phyloP scores from a whole-genome alignment of 306 rosid genomes.

The Cicer chorassanicum region DNA sequence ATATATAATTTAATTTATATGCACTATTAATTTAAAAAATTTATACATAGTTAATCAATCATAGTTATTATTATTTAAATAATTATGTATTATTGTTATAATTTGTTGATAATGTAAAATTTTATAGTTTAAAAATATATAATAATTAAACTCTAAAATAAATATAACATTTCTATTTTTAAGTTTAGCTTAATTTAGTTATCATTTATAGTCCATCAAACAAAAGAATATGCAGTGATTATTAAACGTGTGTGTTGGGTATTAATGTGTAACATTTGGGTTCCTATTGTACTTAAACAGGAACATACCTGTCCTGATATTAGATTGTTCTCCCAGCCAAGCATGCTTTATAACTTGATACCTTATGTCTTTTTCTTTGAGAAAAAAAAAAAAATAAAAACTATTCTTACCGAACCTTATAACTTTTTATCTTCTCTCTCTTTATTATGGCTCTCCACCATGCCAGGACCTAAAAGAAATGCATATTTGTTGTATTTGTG shows the following conservation, averaged over 20 bases:
- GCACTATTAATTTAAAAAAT: too few species aligned
- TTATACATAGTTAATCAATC: too few species aligned
- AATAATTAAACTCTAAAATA: not conserved
- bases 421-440: conserved; percentile 15
- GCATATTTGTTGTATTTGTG: conserved; percentile 51
- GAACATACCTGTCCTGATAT: conserved; percentile 51
- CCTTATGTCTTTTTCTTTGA: conserved; percentile 53
- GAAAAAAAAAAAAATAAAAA: conserved; percentile 34
- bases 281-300: conserved; percentile 50
- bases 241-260: conserved; percentile 21
- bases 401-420: conserved; percentile 63
- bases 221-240: conserved; percentile 46
- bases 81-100: too few species aligned
- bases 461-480: conserved; percentile 54
- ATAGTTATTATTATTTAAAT: too few species aligned
- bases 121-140: too few species aligned
- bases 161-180: conserved; percentile 37
- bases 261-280: conserved; percentile 37
- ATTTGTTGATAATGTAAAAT: too few species aligned
- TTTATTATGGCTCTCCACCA: conserved; percentile 76
- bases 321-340: conserved; percentile 47
- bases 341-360: conserved; percentile 54
- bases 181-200: conserved; percentile 27
- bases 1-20: not conserved
- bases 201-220: conserved; percentile 35